These are phyloP conservation scores for Rauvolfia tetraphylla DNA, from an alignment of 257 asterid genomes.

Conservation along the genomic window DNA sequence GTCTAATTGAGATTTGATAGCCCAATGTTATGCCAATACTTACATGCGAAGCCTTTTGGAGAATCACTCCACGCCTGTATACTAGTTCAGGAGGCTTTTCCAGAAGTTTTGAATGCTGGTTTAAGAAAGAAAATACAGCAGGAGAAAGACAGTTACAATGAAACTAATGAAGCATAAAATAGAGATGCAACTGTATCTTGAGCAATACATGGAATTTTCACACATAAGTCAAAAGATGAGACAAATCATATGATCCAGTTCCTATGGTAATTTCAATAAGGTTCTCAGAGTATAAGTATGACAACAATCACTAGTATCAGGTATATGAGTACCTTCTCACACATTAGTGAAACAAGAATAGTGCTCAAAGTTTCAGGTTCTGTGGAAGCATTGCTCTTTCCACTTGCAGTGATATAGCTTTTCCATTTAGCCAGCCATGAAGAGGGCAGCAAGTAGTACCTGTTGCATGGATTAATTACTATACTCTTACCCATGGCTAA, in stretches of 20 bases:
- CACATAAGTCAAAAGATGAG: neutral
- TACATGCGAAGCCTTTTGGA: constrained; percentile 73
- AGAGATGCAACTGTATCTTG: neutral
- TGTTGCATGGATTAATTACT: constrained; percentile 48
- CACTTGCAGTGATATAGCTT: constrained; percentile 62
- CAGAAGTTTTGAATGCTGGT: constrained; percentile 76
- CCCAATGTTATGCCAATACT: constrained; percentile 30
- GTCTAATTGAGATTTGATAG: neutral
- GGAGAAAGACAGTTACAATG: neutral
- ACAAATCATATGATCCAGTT: neutral
- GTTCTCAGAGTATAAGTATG: neutral
- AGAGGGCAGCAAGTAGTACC: constrained; percentile 71
- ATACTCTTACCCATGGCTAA: constrained; percentile 58
- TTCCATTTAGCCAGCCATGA: constrained; percentile 88
- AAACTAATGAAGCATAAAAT: neutral
- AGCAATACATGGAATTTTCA: neutral
- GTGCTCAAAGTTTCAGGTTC: constrained; percentile 61
- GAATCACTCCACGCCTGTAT: constrained; percentile 74
- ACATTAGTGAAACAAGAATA: constrained; percentile 58
- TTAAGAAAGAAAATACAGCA: constrained; percentile 14
- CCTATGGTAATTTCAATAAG: too few species aligned
- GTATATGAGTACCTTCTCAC: constrained; percentile 57
- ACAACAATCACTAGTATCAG: neutral
- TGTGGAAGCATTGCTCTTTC: constrained; percentile 53
- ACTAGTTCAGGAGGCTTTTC: constrained; percentile 91